These are phyloP conservation scores for Chloromonas sp. DNA, from an alignment of 163 green algal genomes.

Conservation along the genomic window DNA sequence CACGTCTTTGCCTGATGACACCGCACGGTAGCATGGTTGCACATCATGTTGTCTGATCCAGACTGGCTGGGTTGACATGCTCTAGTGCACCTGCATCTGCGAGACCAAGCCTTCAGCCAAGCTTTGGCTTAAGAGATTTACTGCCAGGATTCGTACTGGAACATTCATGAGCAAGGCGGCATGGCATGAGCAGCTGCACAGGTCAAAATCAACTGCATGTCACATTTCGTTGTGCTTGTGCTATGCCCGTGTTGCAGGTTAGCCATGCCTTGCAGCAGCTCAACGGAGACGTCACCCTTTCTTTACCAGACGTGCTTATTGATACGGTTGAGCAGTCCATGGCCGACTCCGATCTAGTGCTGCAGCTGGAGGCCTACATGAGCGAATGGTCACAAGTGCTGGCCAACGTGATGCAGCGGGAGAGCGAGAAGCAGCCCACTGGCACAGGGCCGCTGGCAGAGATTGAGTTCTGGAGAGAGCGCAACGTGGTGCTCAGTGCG, in stretches of 20 bases:
- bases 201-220: too few relatives aligned
- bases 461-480: conserved; percentile 83
- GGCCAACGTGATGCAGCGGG: conserved; percentile 46
- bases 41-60: too few relatives aligned
- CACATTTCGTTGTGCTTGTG: background rate
- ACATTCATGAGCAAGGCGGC: too few relatives aligned
- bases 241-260: conserved; percentile 8
- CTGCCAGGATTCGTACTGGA: too few relatives aligned
- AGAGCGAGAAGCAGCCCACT: conserved; percentile 48
- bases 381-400: conserved; percentile 52
- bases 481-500: conserved; percentile 60
- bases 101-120: too few relatives aligned
- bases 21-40: too few relatives aligned
- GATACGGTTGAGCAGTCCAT: conserved; percentile 32
- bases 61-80: too few relatives aligned
- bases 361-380: conserved; percentile 55
- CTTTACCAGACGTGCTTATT: conserved; percentile 42
- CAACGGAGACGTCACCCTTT: conserved; percentile 48
- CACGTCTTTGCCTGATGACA: background rate
- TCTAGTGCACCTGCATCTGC: too few relatives aligned
- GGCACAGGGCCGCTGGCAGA: conserved; percentile 69
- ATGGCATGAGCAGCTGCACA: too few relatives aligned
- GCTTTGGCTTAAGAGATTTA: too few relatives aligned
- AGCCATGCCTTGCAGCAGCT: conserved; percentile 63
- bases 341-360: conserved; percentile 50